Percentiles rank a stretch among this genome's conserved stretches.
phyloP scores from a whole-genome alignment of 2,329 filamentous ascomycete genomes.

The Fusarium anguioides region DNA sequence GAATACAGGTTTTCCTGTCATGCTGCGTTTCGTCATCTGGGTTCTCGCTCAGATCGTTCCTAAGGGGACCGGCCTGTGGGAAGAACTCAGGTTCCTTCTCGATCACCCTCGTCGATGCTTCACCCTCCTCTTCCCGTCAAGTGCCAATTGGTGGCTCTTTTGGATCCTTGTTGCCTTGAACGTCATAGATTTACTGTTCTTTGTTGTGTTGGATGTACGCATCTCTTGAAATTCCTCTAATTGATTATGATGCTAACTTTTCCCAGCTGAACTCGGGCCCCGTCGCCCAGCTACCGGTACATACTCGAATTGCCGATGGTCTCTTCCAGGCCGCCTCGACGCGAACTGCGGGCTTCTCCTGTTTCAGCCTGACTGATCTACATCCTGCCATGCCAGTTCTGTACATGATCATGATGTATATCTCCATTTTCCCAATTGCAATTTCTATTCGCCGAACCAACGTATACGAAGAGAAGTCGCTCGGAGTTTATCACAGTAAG shows the following conservation, averaged over 20 bases:
- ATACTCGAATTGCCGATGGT: constrained; percentile 83
- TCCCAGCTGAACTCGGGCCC: constrained; percentile 74
- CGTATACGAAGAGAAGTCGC: constrained; percentile 91
- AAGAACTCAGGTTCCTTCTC: constrained; percentile 89
- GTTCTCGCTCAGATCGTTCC: constrained; percentile 74
- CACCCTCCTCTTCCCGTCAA: constrained; percentile 89
- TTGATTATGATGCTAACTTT: constrained; percentile 34
- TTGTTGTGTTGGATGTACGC: constrained; percentile 87
- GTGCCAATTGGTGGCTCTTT: constrained; percentile 96
- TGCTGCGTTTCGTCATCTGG: constrained; percentile 96
- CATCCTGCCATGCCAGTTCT: constrained; percentile 94
- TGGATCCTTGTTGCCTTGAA: constrained; percentile 86
- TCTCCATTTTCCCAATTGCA: constrained; percentile 95
- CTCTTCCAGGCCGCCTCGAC: constrained; percentile 92
- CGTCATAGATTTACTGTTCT: constrained; percentile 86
- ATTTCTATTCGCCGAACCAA: constrained; percentile 95
- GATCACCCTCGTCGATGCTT: constrained; percentile 97
- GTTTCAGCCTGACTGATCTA: constrained; percentile 79
- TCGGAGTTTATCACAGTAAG: constrained; percentile 75
- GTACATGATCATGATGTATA: constrained; percentile 99
- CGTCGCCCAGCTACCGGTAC: constrained; percentile 75
- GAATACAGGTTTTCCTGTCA: constrained; percentile 94
- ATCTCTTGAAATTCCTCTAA: constrained; percentile 29
- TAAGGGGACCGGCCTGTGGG: constrained; percentile 77
- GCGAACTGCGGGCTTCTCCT: constrained; percentile 88